Conservation (phyloP, 192 early-diverging fungal genomes). For the Chytriomyces sp. region DNA sequence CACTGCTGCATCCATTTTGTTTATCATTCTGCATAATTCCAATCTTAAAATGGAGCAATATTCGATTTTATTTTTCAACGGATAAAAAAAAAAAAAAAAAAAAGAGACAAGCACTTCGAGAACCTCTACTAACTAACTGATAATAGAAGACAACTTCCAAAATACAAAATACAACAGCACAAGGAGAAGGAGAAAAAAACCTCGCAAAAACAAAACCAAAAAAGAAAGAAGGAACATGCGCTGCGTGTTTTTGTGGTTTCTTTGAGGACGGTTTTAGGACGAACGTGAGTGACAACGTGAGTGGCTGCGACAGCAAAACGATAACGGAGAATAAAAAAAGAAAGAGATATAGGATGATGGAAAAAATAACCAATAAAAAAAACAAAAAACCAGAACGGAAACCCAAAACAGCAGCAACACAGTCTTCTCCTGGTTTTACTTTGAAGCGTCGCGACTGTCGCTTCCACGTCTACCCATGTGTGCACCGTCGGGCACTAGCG, state of each 20-base stretch:
- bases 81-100: too few species aligned
- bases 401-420: background rate
- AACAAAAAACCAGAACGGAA: background rate
- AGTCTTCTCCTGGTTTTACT: background rate
- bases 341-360: background rate
- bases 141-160: background rate
- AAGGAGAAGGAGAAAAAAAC: background rate
- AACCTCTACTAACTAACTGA: background rate
- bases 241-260: too few species aligned
- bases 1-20: background rate
- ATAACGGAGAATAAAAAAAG: constrained; percentile 6
- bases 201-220: background rate
- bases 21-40: background rate
- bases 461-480: background rate
- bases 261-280: background rate
- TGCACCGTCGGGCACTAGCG: background rate
- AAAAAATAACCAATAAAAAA: constrained; percentile 13
- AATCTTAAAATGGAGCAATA: background rate
- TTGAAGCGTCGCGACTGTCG: background rate
- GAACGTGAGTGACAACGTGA: background rate
- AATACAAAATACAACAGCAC: background rate
- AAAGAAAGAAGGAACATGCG: too few species aligned
- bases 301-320: background rate
- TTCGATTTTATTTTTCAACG: background rate
- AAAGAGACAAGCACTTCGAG: too few species aligned